Percentiles rank a stretch among this genome's conserved stretches.
phyloP scores from a whole-genome alignment of 345 rosid genomes.

The Pistacia vera region DNA sequence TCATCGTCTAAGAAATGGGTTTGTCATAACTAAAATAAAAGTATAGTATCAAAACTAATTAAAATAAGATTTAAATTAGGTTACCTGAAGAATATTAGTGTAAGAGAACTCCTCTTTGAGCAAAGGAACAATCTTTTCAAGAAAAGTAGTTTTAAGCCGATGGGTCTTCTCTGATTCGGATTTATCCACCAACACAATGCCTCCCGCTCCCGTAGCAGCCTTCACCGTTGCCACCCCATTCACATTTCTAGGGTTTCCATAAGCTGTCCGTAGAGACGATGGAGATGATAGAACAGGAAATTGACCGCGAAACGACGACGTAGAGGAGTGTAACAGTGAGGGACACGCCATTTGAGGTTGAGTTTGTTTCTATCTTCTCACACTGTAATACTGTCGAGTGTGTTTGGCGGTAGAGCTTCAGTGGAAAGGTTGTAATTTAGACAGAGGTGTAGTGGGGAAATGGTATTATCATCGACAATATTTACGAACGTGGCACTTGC shows the following conservation, averaged over 20 bases:
- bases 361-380: not conserved
- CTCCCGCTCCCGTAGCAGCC: constrained; percentile 40
- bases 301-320: constrained; percentile 64
- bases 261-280: constrained; percentile 32
- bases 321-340: constrained; percentile 50
- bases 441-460: not conserved
- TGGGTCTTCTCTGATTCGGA: constrained; percentile 65
- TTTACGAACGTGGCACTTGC: constrained; percentile 7
- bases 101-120: constrained; percentile 85
- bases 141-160: constrained; percentile 71
- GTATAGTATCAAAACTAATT: no score
- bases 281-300: constrained; percentile 39
- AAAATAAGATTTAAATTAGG: not conserved
- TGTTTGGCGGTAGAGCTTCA: not conserved
- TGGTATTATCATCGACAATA: not conserved
- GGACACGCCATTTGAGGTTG: constrained; percentile 45
- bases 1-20: no score
- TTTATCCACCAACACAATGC: constrained; percentile 75
- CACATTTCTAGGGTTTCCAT: constrained; percentile 29
- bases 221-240: constrained; percentile 45
- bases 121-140: constrained; percentile 80
- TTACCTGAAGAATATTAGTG: constrained; percentile 78
- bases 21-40: no score
- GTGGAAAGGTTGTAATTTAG: not conserved
- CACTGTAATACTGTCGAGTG: not conserved